phyloP scores from a whole-genome alignment of 2,329 filamentous ascomycete species.

The Macroventuria anomochaeta region DNA sequence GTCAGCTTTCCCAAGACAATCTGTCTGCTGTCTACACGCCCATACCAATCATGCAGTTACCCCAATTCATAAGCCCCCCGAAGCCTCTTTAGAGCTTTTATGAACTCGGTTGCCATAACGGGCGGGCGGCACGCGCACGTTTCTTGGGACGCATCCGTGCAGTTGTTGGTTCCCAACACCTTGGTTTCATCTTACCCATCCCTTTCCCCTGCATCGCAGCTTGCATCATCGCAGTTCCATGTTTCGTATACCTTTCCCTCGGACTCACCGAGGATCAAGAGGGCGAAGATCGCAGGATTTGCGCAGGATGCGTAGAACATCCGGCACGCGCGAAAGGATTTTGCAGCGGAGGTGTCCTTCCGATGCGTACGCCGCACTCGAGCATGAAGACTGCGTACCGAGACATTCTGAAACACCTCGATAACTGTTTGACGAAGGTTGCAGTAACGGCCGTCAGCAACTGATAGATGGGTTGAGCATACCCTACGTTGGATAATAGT shows the following conservation, averaged over 20 bases:
- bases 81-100: not conserved
- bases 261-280: not conserved
- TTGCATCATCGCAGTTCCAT: not conserved
- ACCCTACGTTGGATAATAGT: not conserved
- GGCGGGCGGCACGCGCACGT: slow-evolving; percentile 1
- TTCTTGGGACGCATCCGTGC: not conserved
- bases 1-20: not conserved
- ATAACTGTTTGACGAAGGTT: not conserved
- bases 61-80: not conserved
- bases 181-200: slow-evolving; percentile 1
- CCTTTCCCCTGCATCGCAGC: slow-evolving; percentile 12
- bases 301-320: not conserved
- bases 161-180: not conserved
- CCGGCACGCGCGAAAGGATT: not conserved
- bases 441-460: not conserved
- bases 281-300: not conserved
- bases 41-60: not conserved
- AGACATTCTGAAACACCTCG: not conserved
- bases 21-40: too few species aligned
- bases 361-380: not conserved
- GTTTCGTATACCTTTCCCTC: slow-evolving; percentile 6
- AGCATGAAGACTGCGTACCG: not conserved
- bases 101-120: not conserved
- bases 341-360: not conserved
- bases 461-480: too few species aligned